phyloP scores from a whole-genome alignment of 495 filamentous ascomycete genomes.

The Aspergillus sclerotioniger region DNA sequence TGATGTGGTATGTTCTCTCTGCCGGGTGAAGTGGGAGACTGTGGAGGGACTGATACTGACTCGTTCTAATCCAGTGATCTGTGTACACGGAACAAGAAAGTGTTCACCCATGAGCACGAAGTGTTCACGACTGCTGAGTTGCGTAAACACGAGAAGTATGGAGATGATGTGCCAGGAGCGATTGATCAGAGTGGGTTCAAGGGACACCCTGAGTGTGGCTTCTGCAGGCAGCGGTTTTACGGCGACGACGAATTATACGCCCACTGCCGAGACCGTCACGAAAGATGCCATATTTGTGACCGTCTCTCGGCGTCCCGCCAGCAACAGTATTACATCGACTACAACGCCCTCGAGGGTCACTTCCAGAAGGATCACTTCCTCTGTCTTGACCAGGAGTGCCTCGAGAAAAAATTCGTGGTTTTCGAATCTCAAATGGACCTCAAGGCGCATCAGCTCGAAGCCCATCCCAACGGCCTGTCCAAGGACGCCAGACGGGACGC shows the following conservation, averaged over 20 bases:
- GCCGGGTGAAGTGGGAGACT: background rate
- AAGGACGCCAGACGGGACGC: conserved; percentile 86
- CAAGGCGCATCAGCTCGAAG: conserved; percentile 79
- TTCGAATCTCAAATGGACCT: conserved; percentile 93
- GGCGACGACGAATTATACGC: conserved; percentile 91
- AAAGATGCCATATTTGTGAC: conserved; percentile 94
- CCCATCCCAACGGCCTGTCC: conserved; percentile 71
- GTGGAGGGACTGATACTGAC: conserved; percentile 2
- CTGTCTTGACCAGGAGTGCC: conserved; percentile 79
- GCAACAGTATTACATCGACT: conserved; percentile 86
- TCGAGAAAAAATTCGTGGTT: conserved; percentile 98
- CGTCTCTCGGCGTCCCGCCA: conserved; percentile 63
- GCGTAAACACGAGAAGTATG: conserved; percentile 81
- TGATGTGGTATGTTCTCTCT: conserved; percentile 69
- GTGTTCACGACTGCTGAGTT: conserved; percentile 83
- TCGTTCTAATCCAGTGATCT: conserved; percentile 56
- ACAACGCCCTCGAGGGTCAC: conserved; percentile 77
- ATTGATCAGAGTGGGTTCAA: conserved; percentile 93
- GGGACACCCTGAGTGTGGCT: conserved; percentile 91
- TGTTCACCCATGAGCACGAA: conserved; percentile 96
- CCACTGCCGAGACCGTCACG: conserved; percentile 89
- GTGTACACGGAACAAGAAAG: conserved; percentile 92
- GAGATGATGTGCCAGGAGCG: conserved; percentile 88
- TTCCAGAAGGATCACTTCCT: conserved; percentile 85
- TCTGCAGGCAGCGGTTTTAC: conserved; percentile 90